These are phyloP conservation scores for Cytospora chrysosperma DNA, from an alignment of 2,329 filamentous ascomycete genomes.

Conservation along the genomic window DNA sequence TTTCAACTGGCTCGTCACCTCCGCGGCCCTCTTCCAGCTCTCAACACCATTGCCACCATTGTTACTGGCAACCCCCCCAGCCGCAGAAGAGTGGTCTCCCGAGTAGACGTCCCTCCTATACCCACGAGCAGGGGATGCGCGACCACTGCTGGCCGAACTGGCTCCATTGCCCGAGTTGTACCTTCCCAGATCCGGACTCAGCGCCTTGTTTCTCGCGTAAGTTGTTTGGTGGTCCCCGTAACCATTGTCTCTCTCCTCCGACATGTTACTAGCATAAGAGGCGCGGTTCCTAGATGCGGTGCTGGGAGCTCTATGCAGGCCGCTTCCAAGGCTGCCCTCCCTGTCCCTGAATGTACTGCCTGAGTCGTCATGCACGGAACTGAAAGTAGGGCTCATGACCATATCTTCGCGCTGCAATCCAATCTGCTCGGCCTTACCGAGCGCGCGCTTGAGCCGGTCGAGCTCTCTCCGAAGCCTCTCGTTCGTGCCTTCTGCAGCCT, in stretches of 20 bases:
- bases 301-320: conserved; percentile 14
- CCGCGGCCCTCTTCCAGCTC: conserved; percentile 95
- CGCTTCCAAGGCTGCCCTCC: conserved; percentile 17
- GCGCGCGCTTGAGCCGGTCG: conserved; percentile 87
- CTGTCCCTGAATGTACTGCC: conserved; percentile 36
- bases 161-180: conserved; percentile 38
- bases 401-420: conserved; percentile 22
- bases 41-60: conserved; percentile 62
- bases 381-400: conserved; percentile 31
- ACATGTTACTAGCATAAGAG: conserved; percentile 64
- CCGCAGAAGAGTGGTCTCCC: conserved; percentile 28
- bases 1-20: conserved; percentile 97
- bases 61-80: conserved; percentile 23
- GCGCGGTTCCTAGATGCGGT: conserved; percentile 47
- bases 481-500: conserved; percentile 82
- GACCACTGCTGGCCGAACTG: conserved; percentile 53
- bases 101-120: conserved; percentile 40
- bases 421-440: conserved; percentile 60
- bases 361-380: conserved; percentile 57
- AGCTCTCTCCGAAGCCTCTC: conserved; percentile 84
- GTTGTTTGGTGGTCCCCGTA: conserved; percentile 26
- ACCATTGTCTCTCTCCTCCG: conserved; percentile 74
- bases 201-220: conserved; percentile 49
- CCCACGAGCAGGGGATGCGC: conserved; percentile 59
- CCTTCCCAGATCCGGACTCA: conserved; percentile 52